These are phyloP conservation scores for Aspergillus sp. DNA, from an alignment of 2,329 filamentous ascomycete species.

Conservation along the genomic window DNA sequence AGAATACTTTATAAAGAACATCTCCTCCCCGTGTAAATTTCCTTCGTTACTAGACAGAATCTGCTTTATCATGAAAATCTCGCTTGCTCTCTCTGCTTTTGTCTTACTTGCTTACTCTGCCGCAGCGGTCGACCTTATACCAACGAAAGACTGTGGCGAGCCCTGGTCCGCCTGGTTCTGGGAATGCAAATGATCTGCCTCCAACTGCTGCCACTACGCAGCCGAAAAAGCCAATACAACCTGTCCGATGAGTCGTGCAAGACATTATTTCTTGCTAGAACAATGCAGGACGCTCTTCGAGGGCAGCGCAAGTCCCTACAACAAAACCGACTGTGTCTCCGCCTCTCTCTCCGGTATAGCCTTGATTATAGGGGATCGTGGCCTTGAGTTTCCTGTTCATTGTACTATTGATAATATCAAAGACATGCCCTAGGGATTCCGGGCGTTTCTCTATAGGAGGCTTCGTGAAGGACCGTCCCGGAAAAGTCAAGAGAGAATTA, in stretches of 20 bases:
- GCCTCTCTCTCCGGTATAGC: conserved; percentile 2
- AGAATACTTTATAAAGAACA: background rate
- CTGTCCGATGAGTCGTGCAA: conserved; percentile 4
- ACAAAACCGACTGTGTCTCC: conserved; percentile 1
- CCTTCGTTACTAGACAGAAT: conserved; percentile 2
- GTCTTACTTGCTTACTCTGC: conserved; percentile 4
- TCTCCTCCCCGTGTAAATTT: conserved; percentile 3
- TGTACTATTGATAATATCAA: conserved; percentile 2
- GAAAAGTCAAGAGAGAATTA: background rate
- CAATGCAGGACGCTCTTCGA: background rate
- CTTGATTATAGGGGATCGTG: background rate
- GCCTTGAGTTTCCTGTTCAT: background rate
- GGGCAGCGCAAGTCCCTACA: background rate
- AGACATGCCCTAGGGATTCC: background rate
- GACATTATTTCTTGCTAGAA: background rate
- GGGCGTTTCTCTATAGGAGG: background rate
- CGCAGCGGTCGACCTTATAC: conserved; percentile 1
- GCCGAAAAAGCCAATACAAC: conserved; percentile 6
- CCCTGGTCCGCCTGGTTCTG: background rate
- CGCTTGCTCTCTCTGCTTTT: conserved; percentile 4
- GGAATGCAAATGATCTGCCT: background rate
- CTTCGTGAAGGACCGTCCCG: background rate
- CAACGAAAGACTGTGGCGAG: background rate
- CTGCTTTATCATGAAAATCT: conserved; percentile 5
- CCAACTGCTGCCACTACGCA: conserved; percentile 6